These are phyloP conservation scores for Babesia bovis DNA, from an alignment of 169 alveolate genomes.

Conservation along the genomic window DNA sequence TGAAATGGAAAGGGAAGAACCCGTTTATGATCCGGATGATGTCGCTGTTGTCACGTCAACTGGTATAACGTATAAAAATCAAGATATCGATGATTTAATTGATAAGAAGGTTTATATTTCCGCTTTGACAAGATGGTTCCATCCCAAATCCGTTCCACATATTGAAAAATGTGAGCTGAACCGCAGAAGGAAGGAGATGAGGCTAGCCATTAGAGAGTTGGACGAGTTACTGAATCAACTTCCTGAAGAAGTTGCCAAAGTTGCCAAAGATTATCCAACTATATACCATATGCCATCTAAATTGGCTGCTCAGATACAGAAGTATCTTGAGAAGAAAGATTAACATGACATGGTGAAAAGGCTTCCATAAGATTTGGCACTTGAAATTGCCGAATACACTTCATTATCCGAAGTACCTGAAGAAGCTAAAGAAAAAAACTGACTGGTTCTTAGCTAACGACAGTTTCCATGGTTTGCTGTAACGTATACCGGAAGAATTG, in stretches of 20 bases:
- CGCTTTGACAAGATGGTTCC: neutral
- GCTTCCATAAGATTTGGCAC: neutral
- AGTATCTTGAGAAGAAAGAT: neutral
- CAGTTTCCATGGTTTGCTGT: neutral
- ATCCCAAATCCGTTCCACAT: neutral
- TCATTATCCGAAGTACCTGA: neutral
- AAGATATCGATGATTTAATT: neutral
- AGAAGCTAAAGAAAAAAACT: neutral
- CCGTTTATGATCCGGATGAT: too few relatives aligned
- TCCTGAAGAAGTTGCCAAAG: neutral
- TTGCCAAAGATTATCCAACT: neutral
- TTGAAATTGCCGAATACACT: neutral
- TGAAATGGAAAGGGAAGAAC: too few relatives aligned
- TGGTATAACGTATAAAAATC: too few relatives aligned
- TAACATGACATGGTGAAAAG: neutral
- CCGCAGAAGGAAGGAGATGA: neutral
- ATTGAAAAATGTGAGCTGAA: neutral
- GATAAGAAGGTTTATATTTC: neutral
- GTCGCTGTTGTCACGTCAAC: too few relatives aligned
- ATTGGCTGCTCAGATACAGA: neutral
- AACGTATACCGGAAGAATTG: neutral
- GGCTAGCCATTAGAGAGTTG: neutral
- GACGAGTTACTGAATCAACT: neutral
- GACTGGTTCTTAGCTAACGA: neutral
- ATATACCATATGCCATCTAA: neutral